A percentile compares a stretch with the other conserved stretches of the same genome.
Conservation (phyloP, 192 early-diverging fungal species). For the Backusella tuberculispora region DNA sequence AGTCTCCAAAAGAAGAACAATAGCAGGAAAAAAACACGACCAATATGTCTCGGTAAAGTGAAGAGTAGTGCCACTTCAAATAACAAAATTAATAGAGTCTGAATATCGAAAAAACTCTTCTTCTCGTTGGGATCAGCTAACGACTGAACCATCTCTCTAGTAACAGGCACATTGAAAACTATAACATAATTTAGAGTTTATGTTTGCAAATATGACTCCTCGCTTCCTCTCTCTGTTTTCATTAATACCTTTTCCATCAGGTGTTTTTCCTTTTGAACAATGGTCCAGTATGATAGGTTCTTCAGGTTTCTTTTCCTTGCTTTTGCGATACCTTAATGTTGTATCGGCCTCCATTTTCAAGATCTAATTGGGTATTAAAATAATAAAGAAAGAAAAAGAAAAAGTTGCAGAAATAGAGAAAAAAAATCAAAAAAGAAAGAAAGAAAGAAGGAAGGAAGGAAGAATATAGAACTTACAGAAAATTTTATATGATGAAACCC, state of each 20-base stretch:
- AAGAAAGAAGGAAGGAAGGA: not conserved
- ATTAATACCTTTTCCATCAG: conserved; percentile 43
- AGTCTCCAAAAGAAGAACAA: conserved; percentile 88
- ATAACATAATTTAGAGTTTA: conserved; percentile 8
- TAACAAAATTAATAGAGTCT: conserved; percentile 64
- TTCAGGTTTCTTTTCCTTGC: not conserved
- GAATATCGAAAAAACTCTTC: conserved; percentile 77
- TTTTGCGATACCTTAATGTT: not conserved
- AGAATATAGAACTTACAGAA: not conserved
- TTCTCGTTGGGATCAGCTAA: conserved; percentile 68
- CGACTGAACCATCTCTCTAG: conserved; percentile 73
- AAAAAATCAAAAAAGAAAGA: not conserved
- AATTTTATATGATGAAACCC: not conserved
- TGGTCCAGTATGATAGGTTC: not conserved
- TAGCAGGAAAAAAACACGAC: conserved; percentile 63
- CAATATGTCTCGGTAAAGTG: conserved; percentile 52
- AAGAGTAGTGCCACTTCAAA: conserved; percentile 67
- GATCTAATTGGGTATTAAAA: too few species aligned
- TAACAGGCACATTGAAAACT: conserved; percentile 73
- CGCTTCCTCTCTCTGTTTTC: not conserved
- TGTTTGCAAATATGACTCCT: not conserved
- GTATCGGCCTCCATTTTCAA: not conserved
- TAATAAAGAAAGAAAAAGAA: not conserved
- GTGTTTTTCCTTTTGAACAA: conserved; percentile 41
- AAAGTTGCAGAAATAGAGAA: not conserved